These are phyloP conservation scores for Yarrowia sp. DNA, from an alignment of 805 yeast genomes.

Conservation along the genomic window DNA sequence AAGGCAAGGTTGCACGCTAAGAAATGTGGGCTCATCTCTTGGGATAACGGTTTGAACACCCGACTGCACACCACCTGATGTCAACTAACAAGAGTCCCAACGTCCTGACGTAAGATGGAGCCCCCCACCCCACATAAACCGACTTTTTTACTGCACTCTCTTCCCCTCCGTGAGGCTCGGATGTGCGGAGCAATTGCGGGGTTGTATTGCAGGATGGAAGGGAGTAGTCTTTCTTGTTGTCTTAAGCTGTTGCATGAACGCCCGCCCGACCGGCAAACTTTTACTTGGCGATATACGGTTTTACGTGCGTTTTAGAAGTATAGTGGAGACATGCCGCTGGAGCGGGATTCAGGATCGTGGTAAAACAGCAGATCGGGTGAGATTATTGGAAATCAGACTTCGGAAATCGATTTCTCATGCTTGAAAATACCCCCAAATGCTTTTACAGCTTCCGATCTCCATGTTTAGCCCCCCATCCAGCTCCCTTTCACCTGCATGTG, in stretches of 20 bases:
- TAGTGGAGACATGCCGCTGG: not conserved
- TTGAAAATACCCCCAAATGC: not conserved
- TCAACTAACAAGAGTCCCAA: too few species aligned
- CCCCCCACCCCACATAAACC: not conserved
- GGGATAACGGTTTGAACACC: too few species aligned
- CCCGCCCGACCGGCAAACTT: slow-evolving; percentile 13
- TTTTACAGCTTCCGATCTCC: too few species aligned
- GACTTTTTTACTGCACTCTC: not conserved
- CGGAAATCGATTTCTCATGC: not conserved
- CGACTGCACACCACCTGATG: too few species aligned
- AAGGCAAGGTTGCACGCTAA: slow-evolving; percentile 15
- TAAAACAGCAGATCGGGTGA: not conserved
- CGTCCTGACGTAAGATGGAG: too few species aligned
- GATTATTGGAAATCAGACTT: not conserved
- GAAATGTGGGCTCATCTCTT: not conserved
- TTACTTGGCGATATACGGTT: slow-evolving; percentile 15
- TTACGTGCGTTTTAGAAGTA: not conserved
- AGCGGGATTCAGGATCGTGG: too few species aligned
- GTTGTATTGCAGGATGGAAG: not conserved
- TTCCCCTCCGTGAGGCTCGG: not conserved
- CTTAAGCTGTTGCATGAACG: not conserved
- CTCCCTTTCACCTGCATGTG: not conserved
- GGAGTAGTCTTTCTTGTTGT: not conserved
- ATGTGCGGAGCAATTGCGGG: slow-evolving; percentile 16
- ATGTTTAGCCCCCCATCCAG: not conserved